These are phyloP conservation scores for Aspergillus transmontanensis DNA, from an alignment of 2,329 filamentous ascomycete species.

Conservation along the genomic window DNA sequence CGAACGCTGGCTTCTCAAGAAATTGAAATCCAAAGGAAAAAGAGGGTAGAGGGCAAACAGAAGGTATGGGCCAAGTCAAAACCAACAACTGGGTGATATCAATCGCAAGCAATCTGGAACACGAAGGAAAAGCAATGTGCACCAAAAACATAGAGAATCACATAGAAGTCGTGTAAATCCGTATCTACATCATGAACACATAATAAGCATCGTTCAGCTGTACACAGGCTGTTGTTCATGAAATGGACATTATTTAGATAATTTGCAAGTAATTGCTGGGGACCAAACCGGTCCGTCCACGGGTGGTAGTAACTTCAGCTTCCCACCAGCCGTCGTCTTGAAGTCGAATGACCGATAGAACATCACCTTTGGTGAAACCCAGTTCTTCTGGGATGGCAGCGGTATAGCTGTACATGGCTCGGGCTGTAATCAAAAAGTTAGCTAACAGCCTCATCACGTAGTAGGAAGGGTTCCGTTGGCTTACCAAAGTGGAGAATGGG, in stretches of 20 bases:
- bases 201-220: conserved; percentile 11
- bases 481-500: conserved; percentile 92
- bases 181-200: conserved; percentile 27
- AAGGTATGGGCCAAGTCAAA: conserved; percentile 19
- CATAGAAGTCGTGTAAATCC: conserved; percentile 8
- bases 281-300: conserved; percentile 58
- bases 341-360: conserved; percentile 81
- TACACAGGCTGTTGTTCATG: conserved; percentile 28
- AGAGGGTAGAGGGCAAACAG: background rate
- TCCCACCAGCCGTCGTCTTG: conserved; percentile 99
- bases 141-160: conserved; percentile 11
- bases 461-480: conserved; percentile 39
- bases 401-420: conserved; percentile 90
- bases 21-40: background rate
- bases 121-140: conserved; percentile 2
- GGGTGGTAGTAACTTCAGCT: conserved; percentile 74
- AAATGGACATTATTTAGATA: conserved; percentile 43
- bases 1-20: conserved; percentile 1
- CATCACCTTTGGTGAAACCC: conserved; percentile 88
- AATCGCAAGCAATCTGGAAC: conserved; percentile 2
- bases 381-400: conserved; percentile 95
- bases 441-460: background rate
- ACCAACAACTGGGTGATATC: conserved; percentile 1
- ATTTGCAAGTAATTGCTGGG: conserved; percentile 69
- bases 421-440: conserved; percentile 59